Conservation (phyloP, 192 early-diverging fungal species). For the Globomyces pollinis-pini region DNA sequence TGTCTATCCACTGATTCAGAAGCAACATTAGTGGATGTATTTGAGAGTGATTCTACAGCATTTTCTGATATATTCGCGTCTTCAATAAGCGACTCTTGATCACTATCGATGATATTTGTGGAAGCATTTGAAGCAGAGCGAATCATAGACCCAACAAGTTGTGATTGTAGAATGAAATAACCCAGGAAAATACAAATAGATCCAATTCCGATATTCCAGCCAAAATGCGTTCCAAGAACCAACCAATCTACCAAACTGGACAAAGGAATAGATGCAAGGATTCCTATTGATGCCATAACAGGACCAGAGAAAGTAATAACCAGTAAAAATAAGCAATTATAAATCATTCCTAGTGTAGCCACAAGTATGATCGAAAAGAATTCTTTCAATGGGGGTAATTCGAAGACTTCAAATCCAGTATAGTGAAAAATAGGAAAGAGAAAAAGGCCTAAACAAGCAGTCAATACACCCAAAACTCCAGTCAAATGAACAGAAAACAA, state of each 20-base stretch:
- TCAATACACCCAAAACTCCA: constrained; percentile 60
- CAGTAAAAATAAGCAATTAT: constrained; percentile 72
- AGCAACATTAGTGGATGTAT: no score
- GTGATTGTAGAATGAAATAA: constrained; percentile 3
- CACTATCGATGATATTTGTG: no score
- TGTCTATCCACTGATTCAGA: no score
- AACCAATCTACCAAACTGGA: constrained; percentile 5
- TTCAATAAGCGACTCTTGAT: no score
- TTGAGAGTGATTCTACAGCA: no score
- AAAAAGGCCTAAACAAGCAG: constrained; percentile 59
- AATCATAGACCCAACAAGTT: no score
- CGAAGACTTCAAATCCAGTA: constrained; percentile 57
- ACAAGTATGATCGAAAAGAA: constrained; percentile 53
- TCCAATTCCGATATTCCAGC: constrained; percentile 6
- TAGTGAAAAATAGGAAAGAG: constrained; percentile 64
- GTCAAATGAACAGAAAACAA: constrained; percentile 70
- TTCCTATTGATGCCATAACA: constrained; percentile 69
- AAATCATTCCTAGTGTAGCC: constrained; percentile 61
- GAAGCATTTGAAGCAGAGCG: no score
- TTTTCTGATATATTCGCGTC: no score
- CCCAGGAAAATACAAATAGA: neutral
- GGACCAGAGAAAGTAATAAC: constrained; percentile 63
- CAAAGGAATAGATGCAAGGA: constrained; percentile 40
- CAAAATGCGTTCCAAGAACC: neutral
- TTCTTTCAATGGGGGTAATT: constrained; percentile 47